Evolutionary conservation across 2,329 filamentous ascomycete species (phyloP), one percentile per base, ranked within the genome.

Genomic region (Chrysosporium keratinophilum): DNA sequence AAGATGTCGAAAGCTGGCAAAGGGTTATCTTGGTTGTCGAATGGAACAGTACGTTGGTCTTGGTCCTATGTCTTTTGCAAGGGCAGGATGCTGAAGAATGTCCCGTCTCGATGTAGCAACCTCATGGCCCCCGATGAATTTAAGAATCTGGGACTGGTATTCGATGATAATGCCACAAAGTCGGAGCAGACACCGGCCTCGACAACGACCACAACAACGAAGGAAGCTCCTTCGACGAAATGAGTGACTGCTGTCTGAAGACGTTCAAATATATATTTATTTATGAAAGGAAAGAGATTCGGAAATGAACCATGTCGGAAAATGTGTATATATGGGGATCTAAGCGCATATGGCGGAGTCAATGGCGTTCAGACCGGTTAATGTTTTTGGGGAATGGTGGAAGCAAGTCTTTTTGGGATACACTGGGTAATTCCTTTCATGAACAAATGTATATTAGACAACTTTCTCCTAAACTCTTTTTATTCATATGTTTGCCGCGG

Each of bases 121-220:
- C 75, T 98, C 33, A 98, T 98, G 93, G 90, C 90, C 7, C 88
- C 81, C 61, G 93, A 98, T 65, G 87, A 95, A 56, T 93, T 97
- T 71, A 88, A 87, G 70, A 98, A 98, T 65, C 75, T 98, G 40
- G 93, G 93, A 0, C 93, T 95, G 62, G 73, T 76, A 5, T 76
- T 79, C 56, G 77, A 80, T 43, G 69, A 71, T 20, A 59, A 64
- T 3, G 60, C 61, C 34, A 49, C 56, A 17, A 58, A 63, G 28
- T n/a, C 50, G 14, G 34, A n/a, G 2, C 35, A n/a, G 44, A 44
- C 49, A 40, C 35, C 7, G 23, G 23, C 23, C 23, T 28, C 23
- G 23, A 28, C 23, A 31, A 42, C n/a, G n/a, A 43, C 54, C 12
- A 7, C 50, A 19, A 37, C 34, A 31, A 1, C 20, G 14, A 50